Percentiles rank a stretch among this genome's conserved stretches.
Evolutionary conservation across 345 rosid genomes (phyloP).

Genomic region (Aethionema arabicum): DNA sequence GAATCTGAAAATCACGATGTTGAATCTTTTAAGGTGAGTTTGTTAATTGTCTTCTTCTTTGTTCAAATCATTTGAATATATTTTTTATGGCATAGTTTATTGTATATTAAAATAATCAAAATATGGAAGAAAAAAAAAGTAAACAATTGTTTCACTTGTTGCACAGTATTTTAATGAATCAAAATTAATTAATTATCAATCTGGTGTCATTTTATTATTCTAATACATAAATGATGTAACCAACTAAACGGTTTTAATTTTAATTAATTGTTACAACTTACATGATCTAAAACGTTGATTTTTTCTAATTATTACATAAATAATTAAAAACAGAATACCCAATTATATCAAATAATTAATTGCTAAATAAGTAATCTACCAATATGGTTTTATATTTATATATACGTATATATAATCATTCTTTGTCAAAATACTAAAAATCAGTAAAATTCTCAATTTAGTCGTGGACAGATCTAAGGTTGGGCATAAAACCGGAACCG

Average conservation of each 20-base stretch:
- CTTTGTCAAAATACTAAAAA: background rate
- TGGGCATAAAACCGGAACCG: too few species aligned
- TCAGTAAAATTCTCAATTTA: background rate
- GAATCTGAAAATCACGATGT: too few species aligned
- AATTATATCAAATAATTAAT: background rate
- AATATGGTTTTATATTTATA: too few species aligned
- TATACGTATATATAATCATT: background rate
- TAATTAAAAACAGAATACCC: conserved; percentile 5
- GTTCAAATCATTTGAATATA: too few species aligned
- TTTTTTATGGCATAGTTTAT: too few species aligned
- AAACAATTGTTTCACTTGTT: too few species aligned
- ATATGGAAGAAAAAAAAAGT: too few species aligned
- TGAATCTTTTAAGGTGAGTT: too few species aligned
- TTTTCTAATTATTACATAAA: background rate
- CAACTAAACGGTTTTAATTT: conserved; percentile 22
- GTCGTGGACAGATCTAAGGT: too few species aligned
- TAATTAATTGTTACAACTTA: too few species aligned
- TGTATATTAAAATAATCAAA: too few species aligned
- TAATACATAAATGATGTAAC: background rate
- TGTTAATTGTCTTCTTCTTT: too few species aligned
- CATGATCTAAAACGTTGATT: conserved; percentile 1
- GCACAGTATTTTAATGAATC: background rate
- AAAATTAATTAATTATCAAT: background rate
- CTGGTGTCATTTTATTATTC: background rate
- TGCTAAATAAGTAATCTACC: background rate